Base-by-base conservation (phyloP, 345 rosid genomes). In the Arabis alpina region DNA sequence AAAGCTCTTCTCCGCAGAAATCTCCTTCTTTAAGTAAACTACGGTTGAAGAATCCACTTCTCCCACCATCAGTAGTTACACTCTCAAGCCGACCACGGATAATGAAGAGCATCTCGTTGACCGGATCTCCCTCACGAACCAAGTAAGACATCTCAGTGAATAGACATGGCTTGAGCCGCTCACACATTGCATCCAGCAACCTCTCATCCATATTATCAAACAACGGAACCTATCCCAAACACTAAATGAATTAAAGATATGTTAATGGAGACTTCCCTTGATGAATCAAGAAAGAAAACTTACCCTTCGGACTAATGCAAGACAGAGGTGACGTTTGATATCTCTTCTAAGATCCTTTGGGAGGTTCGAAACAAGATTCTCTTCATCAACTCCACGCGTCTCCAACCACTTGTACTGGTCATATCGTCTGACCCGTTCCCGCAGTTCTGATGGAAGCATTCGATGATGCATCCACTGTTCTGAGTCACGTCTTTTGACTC, bases 401-500 rank as follows among this genome's bases (percentile, higher is more conserved):
- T 83, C 98, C 79, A 91, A 66, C 98, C 96, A 93, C 79, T 91
- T 93, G 80, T 93, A 93, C 63, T 93, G 98, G 75, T 93, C 98
- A 63, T 93, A 91, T 61, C 96, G 84, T 71, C 98, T 83, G 45
- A 93, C 97, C 19, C 98, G 85, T 65, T 93, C 97, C 54, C 94
- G 85, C 2, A 93, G 90, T 2, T 93, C 93, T 3, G 64, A 84
- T n/a, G 98, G 98, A 73, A 93, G 97, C 87, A 93, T 81, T 25
- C 98, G 90, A 53, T 93, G 98, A 82, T 85, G 97, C 98, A 93
- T 93, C 97, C 98, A 93, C 70, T 89, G 98, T 56, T 93, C 98
- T 36, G 98, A 89, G 74, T 93, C 98, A 16, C 96, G 99, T 86
- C 97, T 88, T 79, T 94, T 94, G 43, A 94, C 87, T 76, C 99